These are phyloP conservation scores for Glycine soja DNA, from an alignment of 306 rosid species.

Conservation along the genomic window DNA sequence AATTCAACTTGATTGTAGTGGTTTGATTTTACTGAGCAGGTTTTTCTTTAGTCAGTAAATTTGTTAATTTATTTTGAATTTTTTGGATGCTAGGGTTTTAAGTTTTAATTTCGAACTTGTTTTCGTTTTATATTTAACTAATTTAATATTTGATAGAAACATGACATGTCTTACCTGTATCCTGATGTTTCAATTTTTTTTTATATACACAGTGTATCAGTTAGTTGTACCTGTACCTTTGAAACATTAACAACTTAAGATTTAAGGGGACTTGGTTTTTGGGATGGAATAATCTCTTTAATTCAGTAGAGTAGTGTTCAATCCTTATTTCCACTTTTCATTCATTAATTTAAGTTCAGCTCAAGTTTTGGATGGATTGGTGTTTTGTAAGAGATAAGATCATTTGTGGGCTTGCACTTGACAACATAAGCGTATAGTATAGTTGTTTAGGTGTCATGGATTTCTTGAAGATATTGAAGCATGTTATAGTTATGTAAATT, in stretches of 20 bases:
- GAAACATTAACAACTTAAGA: slow-evolving; percentile 3
- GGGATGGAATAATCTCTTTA: background rate
- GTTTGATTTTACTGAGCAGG: background rate
- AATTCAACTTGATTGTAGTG: background rate
- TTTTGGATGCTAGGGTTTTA: too few relatives aligned
- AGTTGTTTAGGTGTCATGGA: slow-evolving; percentile 8
- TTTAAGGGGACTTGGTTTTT: background rate
- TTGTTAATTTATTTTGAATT: too few relatives aligned
- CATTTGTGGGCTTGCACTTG: background rate
- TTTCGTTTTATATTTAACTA: background rate
- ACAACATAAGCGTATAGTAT: background rate
- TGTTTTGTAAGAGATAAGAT: background rate
- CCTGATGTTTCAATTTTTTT: background rate
- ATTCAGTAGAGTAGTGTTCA: slow-evolving; percentile 18
- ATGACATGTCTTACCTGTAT: background rate
- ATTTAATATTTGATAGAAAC: background rate
- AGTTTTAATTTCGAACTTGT: background rate
- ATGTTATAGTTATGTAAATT: background rate
- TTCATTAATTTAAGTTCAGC: background rate
- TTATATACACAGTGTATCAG: background rate
- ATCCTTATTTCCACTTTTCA: background rate
- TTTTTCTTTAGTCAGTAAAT: too few relatives aligned
- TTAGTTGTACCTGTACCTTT: background rate
- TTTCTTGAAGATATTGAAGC: slow-evolving; percentile 7
- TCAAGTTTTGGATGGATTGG: slow-evolving; percentile 18